A percentile compares a stretch with the other conserved stretches of the same genome.
phyloP scores from a whole-genome alignment of 225 moss, liverwort and hornwort species.

The Rhytidiadelphus loreus region DNA sequence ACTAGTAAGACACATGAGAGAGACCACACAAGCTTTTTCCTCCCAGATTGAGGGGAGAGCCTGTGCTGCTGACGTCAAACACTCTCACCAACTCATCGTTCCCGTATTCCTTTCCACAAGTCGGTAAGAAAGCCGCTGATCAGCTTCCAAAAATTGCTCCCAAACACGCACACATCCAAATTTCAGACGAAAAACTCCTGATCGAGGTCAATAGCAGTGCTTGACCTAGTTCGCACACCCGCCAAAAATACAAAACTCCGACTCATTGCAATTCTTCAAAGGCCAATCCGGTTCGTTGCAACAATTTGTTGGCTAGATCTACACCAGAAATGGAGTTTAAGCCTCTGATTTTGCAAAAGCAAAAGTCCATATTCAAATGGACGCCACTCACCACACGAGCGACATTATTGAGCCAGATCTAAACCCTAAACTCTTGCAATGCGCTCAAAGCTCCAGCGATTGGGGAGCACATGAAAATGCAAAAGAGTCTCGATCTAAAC shows the following conservation, averaged over 20 bases:
- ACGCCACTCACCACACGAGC: neutral
- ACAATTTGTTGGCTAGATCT: neutral
- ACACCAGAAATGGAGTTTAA: neutral
- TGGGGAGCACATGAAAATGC: neutral
- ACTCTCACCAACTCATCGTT: neutral
- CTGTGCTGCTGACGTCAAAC: neutral
- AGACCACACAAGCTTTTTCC: neutral
- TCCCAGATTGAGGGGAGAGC: neutral
- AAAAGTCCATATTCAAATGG: neutral
- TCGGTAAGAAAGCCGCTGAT: neutral
- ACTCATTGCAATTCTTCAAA: neutral
- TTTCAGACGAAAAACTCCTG: neutral
- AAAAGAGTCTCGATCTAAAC: neutral
- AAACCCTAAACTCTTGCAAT: constrained; percentile 1
- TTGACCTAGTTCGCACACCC: neutral
- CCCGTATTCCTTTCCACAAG: neutral
- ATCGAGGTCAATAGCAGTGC: neutral
- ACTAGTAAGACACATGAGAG: neutral
- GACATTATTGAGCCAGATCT: neutral
- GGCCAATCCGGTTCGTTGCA: neutral
- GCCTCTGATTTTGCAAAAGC: neutral
- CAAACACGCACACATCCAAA: neutral
- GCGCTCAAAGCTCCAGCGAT: neutral
- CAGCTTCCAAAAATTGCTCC: neutral
- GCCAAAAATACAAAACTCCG: neutral